Conservation (phyloP, 176 grass and related monocot species). For the Juncus inflexus region DNA sequence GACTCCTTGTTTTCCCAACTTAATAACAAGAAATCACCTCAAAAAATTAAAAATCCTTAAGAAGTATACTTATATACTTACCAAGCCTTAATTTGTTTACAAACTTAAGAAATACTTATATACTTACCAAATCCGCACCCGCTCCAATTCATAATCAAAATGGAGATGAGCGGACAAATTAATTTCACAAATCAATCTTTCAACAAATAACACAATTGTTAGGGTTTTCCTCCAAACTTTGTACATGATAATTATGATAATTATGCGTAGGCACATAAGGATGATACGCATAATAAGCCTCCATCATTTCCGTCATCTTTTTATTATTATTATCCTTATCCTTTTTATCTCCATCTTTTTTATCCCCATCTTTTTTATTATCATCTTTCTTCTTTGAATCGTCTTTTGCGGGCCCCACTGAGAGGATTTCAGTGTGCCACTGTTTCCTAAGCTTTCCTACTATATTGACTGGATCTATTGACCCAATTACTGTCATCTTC, state of each 20-base stretch:
- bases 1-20: background rate
- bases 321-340: conserved; percentile 5
- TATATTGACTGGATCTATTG: conserved; percentile 48
- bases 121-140: background rate
- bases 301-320: background rate
- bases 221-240: conserved; percentile 63
- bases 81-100: background rate
- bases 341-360: conserved; percentile 20
- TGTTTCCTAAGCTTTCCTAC: conserved; percentile 45
- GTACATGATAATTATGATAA: conserved; percentile 12
- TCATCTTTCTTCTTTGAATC: conserved; percentile 49
- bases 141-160: background rate
- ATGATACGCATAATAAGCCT: conserved; percentile 30
- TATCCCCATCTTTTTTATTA: conserved; percentile 21
- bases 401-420: conserved; percentile 60
- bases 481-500: conserved; percentile 64
- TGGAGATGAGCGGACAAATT: background rate
- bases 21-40: conserved; percentile 4
- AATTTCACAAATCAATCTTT: conserved; percentile 25
- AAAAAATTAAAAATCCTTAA: background rate
- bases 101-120: conserved; percentile 5
- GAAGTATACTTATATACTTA: no score
- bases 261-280: no score
- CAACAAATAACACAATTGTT: conserved; percentile 66
- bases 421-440: conserved; percentile 27